phyloP scores from a whole-genome alignment of 2,329 filamentous ascomycete genomes.

The Phyllosticta citriasiana region DNA sequence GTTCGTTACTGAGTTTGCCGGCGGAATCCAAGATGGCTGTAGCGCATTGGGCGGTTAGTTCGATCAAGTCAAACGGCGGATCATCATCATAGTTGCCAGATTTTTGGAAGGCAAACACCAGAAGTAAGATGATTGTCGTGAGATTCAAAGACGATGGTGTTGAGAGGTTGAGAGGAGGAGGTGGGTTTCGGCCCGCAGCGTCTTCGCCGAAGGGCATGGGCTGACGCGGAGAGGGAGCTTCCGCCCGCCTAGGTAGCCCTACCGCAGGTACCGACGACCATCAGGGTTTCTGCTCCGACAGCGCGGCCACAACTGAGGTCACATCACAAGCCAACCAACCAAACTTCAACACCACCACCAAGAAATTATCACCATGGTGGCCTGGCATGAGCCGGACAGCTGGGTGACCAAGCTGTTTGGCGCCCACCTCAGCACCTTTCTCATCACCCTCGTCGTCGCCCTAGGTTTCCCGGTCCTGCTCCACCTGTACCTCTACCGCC shows the following conservation, averaged over 20 bases:
- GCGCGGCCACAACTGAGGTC: background rate
- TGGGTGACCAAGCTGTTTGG: conserved; percentile 39
- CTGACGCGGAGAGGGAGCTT: background rate
- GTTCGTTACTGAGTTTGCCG: background rate
- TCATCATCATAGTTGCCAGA: too few relatives aligned
- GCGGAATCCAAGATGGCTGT: background rate
- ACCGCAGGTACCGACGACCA: background rate
- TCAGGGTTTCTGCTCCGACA: background rate
- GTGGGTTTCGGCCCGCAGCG: background rate
- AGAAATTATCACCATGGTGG: background rate
- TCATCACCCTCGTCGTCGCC: conserved; percentile 60
- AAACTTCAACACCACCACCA: background rate
- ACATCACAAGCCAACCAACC: background rate
- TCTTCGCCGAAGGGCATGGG: background rate
- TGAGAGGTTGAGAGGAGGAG: background rate
- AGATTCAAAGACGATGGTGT: background rate
- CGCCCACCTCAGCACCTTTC: conserved; percentile 41
- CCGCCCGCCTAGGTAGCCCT: background rate
- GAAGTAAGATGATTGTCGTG: background rate
- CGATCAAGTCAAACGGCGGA: too few relatives aligned
- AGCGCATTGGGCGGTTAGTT: background rate
- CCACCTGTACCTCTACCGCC: conserved; percentile 63
- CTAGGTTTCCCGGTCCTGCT: conserved; percentile 66
- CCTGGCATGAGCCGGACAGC: conserved; percentile 11
- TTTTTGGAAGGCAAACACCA: background rate